Evolutionary conservation across 768 basidiomycete species (phyloP).

Genomic region (Royoungia palumana): DNA sequence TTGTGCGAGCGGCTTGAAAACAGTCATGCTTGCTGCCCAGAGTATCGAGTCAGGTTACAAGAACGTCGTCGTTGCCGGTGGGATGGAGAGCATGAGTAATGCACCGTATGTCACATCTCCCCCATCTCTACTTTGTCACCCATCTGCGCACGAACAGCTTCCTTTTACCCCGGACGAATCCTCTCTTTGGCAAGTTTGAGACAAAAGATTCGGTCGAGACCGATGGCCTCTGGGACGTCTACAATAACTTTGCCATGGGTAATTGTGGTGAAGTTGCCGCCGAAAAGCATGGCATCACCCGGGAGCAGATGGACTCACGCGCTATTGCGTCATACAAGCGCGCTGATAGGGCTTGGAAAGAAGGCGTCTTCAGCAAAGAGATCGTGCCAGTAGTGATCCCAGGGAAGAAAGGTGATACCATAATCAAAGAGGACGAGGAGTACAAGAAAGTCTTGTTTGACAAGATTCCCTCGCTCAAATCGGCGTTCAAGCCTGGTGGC

Average conservation of each 20-base stretch:
- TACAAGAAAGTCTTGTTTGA: slow-evolving; percentile 96
- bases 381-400: slow-evolving; percentile 87
- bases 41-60: slow-evolving; percentile 84
- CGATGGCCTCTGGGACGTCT: slow-evolving; percentile 96
- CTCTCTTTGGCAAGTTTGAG: slow-evolving; percentile 85
- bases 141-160: slow-evolving; percentile 45
- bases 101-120: slow-evolving; percentile 71
- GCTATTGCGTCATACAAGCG: slow-evolving; percentile 95
- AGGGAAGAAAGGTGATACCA: slow-evolving; percentile 89
- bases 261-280: slow-evolving; percentile 91
- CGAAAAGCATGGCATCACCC: slow-evolving; percentile 74
- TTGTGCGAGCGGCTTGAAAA: slow-evolving; percentile 96
- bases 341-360: slow-evolving; percentile 86
- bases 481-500: slow-evolving; percentile 87
- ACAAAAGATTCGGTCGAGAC: slow-evolving; percentile 82
- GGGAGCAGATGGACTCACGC: slow-evolving; percentile 86
- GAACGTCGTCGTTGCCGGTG: slow-evolving; percentile 86
- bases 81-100: slow-evolving; percentile 99
- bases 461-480: slow-evolving; percentile 84
- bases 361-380: slow-evolving; percentile 81
- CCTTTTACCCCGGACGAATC: slow-evolving; percentile 77
- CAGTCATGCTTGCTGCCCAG: slow-evolving; percentile 92
- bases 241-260: slow-evolving; percentile 98
- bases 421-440: slow-evolving; percentile 94
- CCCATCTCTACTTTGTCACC: slow-evolving; percentile 3